phyloP scores from a whole-genome alignment of 495 filamentous ascomycete species.

The Copromyces sp. region DNA sequence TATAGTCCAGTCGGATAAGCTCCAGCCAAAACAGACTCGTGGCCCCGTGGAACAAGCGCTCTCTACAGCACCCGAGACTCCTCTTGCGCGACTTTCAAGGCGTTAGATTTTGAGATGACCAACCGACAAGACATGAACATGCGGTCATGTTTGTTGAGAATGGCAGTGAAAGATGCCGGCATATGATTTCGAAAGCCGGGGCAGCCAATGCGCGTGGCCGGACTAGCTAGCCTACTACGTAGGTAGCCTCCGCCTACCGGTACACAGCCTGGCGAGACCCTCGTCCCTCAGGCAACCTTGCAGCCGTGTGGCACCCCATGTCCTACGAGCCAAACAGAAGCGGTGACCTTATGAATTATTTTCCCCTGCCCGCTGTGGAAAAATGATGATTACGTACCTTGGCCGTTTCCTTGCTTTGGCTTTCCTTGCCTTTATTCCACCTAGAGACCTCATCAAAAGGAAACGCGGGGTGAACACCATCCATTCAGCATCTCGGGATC shows the following conservation, averaged over 20 bases:
- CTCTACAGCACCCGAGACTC: background rate
- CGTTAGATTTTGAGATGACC: background rate
- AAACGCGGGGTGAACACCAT: background rate
- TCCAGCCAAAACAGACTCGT: background rate
- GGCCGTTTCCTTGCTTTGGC: background rate
- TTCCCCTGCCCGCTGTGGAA: background rate
- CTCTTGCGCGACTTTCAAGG: background rate
- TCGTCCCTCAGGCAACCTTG: slow-evolving; percentile 6
- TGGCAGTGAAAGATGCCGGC: background rate
- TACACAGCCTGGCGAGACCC: slow-evolving; percentile 13
- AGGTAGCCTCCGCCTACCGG: background rate
- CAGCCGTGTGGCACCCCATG: slow-evolving; percentile 12
- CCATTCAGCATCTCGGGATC: background rate
- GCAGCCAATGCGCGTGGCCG: slow-evolving; percentile 3
- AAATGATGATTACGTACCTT: background rate
- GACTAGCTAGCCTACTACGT: background rate
- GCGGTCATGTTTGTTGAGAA: slow-evolving; percentile 2
- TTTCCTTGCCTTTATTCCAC: background rate
- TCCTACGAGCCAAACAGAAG: background rate
- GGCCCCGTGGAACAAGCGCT: background rate
- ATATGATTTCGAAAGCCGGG: background rate
- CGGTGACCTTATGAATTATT: background rate
- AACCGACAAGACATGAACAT: background rate
- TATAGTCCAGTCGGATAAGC: background rate
- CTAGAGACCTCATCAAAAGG: background rate